These are phyloP conservation scores for Jaltomata sinuosa DNA, from an alignment of 257 asterid species.

Conservation along the genomic window DNA sequence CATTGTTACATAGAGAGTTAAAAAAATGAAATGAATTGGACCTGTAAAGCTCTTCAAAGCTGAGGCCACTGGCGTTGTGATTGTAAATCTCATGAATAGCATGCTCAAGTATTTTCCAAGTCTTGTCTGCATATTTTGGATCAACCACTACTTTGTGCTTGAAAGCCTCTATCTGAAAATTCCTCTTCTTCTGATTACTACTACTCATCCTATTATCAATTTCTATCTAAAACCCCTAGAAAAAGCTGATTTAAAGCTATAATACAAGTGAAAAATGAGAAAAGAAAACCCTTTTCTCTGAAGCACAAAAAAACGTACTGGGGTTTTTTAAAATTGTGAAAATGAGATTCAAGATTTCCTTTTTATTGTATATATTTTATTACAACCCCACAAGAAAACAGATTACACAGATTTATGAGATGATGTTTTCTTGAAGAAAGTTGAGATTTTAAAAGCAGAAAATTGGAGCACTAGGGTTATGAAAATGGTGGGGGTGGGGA, in stretches of 20 bases:
- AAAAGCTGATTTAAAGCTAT: not conserved
- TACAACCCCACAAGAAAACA: not conserved
- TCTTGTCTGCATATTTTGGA: constrained; percentile 88
- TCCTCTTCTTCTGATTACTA: constrained; percentile 65
- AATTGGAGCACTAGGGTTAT: constrained; percentile 4
- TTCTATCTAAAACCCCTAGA: not conserved
- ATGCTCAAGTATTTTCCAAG: constrained; percentile 84
- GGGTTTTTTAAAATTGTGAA: not conserved
- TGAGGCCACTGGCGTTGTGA: constrained; percentile 84
- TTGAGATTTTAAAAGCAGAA: not conserved
- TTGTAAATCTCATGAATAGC: constrained; percentile 84
- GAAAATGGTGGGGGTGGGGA: not conserved
- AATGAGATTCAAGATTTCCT: not conserved
- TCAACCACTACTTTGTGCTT: constrained; percentile 85
- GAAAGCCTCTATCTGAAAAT: constrained; percentile 82
- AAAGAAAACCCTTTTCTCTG: not conserved
- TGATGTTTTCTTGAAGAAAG: not conserved
- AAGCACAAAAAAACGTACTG: not conserved
- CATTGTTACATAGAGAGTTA: not conserved
- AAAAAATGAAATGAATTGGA: not conserved
- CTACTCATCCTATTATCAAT: constrained; percentile 34
- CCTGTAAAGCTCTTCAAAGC: constrained; percentile 91
- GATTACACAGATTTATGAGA: not conserved
- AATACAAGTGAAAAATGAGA: not conserved
- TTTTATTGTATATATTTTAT: not conserved